Evolutionary conservation across 148 eudicot genomes (phyloP), one percentile per base, ranked within the genome.

Genomic region (Beta vulgaris): DNA sequence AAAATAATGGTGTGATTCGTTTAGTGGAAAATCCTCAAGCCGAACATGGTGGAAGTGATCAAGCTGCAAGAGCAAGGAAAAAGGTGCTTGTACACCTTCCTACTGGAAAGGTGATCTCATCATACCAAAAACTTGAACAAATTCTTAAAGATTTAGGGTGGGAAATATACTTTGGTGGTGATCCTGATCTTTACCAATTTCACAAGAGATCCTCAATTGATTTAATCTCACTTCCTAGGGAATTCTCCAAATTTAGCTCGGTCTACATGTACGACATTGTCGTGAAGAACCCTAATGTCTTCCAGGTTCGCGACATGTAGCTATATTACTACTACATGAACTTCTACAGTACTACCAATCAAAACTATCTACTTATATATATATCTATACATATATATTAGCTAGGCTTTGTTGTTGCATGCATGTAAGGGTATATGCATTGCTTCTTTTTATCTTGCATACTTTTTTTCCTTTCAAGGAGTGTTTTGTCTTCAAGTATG

Each of bases 191-290:
- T 9, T 77, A 73, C 53, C 90, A 85, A 39, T 87, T 79, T 54
- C 88, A 87, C 81, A 87, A 57, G 75, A 79, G 57, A 6, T 72
- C 80, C 11, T 81, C 88, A 25, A 87, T 83, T 54, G 90, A 87
- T 35, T 75, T 85, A 21, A 87, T 87, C 25, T 85, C 90, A n/a
- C 90, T 87, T 35, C 90, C 90, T 9, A 74, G 72, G 34, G 85
- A 85, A 31, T 87, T 87, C 68, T 81, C 86, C 72, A 87, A 58
- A 81, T 85, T 87, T 70, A 81, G 42, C 65, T 87, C 90, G 32
- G 61, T 85, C 55, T 77, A 87, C 72, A 87, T 87, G 90, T 87
- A 87, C 28, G 90, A 87, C 73, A 67, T 87, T 37, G 90, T 87
- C 12, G 73, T 87, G 9, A 87, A 87, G 57, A 79, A 83, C 76